A percentile compares a stretch with the other conserved stretches of the same genome.
These are phyloP conservation scores for Plasmopara viticola DNA, from an alignment of 352 stramenopile species.

Conservation along the genomic window DNA sequence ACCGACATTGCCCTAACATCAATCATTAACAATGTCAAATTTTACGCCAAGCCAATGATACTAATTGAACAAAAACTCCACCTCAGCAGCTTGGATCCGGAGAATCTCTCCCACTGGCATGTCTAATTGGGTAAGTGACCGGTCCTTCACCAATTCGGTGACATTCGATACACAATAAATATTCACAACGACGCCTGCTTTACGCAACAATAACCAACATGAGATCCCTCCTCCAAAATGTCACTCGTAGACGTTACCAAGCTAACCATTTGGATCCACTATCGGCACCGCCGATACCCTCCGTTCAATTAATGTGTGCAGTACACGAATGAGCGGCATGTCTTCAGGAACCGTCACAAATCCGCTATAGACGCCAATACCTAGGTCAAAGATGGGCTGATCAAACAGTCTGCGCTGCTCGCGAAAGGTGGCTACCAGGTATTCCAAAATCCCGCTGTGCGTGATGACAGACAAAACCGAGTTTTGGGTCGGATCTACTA, in stretches of 20 bases:
- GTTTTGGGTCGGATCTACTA: slow-evolving; percentile 91
- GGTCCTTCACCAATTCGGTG: slow-evolving; percentile 86
- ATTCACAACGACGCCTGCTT: slow-evolving; percentile 81
- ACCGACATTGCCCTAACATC: slow-evolving; percentile 62
- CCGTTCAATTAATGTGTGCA: slow-evolving; percentile 82
- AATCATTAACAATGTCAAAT: too few species aligned
- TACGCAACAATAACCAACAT: slow-evolving; percentile 1
- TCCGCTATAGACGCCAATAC: slow-evolving; percentile 92
- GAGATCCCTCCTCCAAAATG: slow-evolving; percentile 4
- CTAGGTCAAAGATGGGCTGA: slow-evolving; percentile 93
- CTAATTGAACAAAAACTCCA: slow-evolving; percentile 5
- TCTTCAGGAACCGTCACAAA: slow-evolving; percentile 90
- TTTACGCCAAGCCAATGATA: too few species aligned
- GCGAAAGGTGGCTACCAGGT: slow-evolving; percentile 94
- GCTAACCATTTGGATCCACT: slow-evolving; percentile 69
- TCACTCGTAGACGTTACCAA: slow-evolving; percentile 1
- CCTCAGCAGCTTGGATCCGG: slow-evolving; percentile 79
- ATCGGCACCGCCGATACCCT: slow-evolving; percentile 81
- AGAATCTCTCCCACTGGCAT: slow-evolving; percentile 85
- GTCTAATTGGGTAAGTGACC: slow-evolving; percentile 85
- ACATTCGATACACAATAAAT: slow-evolving; percentile 90
- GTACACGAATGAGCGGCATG: slow-evolving; percentile 91
- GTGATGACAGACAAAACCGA: slow-evolving; percentile 91
- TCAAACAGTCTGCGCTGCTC: slow-evolving; percentile 96
- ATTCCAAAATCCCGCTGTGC: slow-evolving; percentile 92